Evolutionary conservation across 129 eudicot genomes (phyloP).

Genomic region (Chrysanthemum seticuspe): DNA sequence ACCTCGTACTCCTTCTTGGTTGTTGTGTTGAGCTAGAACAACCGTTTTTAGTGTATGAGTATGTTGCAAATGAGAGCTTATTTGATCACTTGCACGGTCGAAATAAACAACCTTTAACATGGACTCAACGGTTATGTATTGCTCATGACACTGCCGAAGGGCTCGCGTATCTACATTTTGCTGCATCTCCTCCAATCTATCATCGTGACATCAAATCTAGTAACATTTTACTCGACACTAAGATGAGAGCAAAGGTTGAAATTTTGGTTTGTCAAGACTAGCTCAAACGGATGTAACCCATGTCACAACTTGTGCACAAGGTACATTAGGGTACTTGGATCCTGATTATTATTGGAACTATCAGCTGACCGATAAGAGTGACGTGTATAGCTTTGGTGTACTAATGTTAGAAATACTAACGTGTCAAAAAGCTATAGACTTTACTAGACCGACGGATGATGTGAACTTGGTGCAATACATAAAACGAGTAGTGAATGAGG

Average conservation of each 20-base stretch:
- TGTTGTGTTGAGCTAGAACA: constrained; percentile 68
- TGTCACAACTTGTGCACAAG: constrained; percentile 70
- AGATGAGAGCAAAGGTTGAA: constrained; percentile 51
- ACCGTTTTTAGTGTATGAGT: constrained; percentile 65
- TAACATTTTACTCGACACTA: constrained; percentile 54
- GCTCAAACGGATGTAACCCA: constrained; percentile 55
- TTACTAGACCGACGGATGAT: constrained; percentile 52
- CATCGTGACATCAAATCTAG: constrained; percentile 65
- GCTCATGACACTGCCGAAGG: constrained; percentile 61
- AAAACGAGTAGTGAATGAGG: constrained; percentile 50
- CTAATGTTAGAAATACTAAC: constrained; percentile 59
- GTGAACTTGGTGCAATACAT: constrained; percentile 57
- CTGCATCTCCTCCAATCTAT: constrained; percentile 59
- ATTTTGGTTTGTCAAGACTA: constrained; percentile 68
- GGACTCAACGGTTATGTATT: constrained; percentile 41
- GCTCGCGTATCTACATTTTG: constrained; percentile 56
- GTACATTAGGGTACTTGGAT: constrained; percentile 72
- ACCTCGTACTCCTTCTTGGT: constrained; percentile 61
- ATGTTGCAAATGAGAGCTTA: constrained; percentile 54
- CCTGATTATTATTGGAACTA: constrained; percentile 67
- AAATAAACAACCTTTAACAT: constrained; percentile 30
- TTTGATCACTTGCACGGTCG: constrained; percentile 44
- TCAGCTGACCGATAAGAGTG: constrained; percentile 61
- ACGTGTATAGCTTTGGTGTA: constrained; percentile 70
- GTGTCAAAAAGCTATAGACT: constrained; percentile 59